Evolutionary conservation across 257 asterid species (phyloP).

Genomic region (Primulina tabacum): DNA sequence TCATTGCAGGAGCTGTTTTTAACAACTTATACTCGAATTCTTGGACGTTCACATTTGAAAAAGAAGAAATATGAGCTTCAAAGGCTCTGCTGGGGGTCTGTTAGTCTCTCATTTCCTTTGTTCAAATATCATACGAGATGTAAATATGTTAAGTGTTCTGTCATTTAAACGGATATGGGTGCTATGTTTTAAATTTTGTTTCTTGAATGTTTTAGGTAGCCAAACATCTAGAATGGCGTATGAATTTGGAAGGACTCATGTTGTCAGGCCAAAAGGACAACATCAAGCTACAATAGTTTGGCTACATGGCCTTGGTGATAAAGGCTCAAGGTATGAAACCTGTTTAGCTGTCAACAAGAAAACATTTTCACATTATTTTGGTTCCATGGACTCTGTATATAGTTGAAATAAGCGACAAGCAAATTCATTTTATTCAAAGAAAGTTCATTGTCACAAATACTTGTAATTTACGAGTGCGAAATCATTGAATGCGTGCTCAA

Average conservation of each 20-base stretch:
- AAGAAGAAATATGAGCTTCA: slow-evolving; percentile 52
- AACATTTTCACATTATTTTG: not conserved
- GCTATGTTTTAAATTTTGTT: slow-evolving; percentile 14
- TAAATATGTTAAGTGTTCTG: slow-evolving; percentile 8
- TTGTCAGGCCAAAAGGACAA: slow-evolving; percentile 76
- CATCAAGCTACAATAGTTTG: slow-evolving; percentile 87
- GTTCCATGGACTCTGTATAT: not conserved
- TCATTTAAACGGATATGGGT: not conserved
- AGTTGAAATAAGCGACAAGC: not conserved
- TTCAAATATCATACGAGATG: slow-evolving; percentile 4
- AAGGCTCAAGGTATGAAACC: slow-evolving; percentile 64
- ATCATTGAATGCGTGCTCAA: not conserved
- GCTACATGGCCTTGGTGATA: slow-evolving; percentile 87
- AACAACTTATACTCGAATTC: slow-evolving; percentile 12
- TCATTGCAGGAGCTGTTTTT: slow-evolving; percentile 44
- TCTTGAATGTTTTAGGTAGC: slow-evolving; percentile 40
- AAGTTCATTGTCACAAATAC: not conserved
- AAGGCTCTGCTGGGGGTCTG: slow-evolving; percentile 40
- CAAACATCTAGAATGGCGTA: slow-evolving; percentile 38
- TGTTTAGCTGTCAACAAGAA: not conserved
- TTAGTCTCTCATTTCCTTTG: slow-evolving; percentile 26
- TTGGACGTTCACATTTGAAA: slow-evolving; percentile 12
- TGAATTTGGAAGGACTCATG: slow-evolving; percentile 83
- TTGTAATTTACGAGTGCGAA: not conserved
- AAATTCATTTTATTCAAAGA: not conserved